Percentiles rank a stretch among this genome's conserved stretches.
phyloP scores from a whole-genome alignment of 2,329 filamentous ascomycete genomes.

The Colletotrichum falcatum region DNA sequence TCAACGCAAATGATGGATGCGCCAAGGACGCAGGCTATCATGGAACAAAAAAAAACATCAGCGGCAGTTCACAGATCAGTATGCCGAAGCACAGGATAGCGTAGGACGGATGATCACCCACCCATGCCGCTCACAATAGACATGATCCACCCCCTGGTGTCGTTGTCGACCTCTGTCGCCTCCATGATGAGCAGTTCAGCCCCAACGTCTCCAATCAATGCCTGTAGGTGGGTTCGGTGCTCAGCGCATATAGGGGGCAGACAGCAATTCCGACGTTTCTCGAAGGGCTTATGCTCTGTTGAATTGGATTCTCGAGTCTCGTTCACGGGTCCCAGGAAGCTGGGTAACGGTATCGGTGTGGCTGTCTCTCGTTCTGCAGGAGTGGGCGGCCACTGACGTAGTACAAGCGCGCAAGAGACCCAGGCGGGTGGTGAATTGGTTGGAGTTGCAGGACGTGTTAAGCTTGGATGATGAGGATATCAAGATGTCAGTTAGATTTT shows the following conservation, averaged over 20 bases:
- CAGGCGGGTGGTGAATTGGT: conserved; percentile 3
- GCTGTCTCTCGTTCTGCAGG: conserved; percentile 25
- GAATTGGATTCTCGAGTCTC: background rate
- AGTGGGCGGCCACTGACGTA: conserved; percentile 35
- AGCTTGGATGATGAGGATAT: background rate
- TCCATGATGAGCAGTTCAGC: conserved; percentile 52
- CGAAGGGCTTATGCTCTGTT: background rate
- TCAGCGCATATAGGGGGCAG: conserved; percentile 28
- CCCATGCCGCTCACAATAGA: conserved; percentile 81
- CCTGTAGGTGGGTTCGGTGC: conserved; percentile 21
- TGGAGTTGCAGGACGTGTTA: background rate
- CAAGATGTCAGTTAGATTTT: conserved; percentile 9
- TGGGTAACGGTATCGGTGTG: conserved; percentile 18
- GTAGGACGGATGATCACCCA: conserved; percentile 52
- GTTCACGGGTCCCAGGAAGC: conserved; percentile 1
- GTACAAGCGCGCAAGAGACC: conserved; percentile 19
- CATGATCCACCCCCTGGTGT: conserved; percentile 95
- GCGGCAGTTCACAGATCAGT: conserved; percentile 16
- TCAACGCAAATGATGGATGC: conserved; percentile 91
- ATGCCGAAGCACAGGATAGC: conserved; percentile 2
- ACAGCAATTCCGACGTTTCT: background rate
- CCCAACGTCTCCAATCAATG: conserved; percentile 32
- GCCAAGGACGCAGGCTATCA: conserved; percentile 74
- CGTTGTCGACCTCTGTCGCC: conserved; percentile 70
- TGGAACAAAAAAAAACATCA: conserved; percentile 36